Evolutionary conservation across 139 green algal genomes (phyloP).

Genomic region (Coelastrella sp.): DNA sequence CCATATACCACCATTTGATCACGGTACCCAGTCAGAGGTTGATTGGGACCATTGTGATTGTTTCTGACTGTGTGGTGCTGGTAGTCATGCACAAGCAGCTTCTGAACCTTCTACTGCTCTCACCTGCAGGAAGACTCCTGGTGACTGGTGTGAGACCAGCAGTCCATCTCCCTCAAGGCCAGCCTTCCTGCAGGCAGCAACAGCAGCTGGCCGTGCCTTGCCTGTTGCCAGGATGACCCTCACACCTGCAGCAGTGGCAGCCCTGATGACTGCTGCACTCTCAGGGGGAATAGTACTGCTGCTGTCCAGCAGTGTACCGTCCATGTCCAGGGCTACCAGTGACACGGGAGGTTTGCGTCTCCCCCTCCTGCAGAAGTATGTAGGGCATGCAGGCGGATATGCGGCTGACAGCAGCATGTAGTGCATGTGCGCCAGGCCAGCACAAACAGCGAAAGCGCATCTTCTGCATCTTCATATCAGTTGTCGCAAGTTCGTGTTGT

Average conservation of each 20-base stretch:
- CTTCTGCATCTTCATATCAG: neutral
- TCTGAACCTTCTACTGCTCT: neutral
- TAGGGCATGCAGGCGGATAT: neutral
- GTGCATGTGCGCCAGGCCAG: neutral
- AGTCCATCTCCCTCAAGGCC: conserved; percentile 74
- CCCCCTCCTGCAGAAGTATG: neutral
- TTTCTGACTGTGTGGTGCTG: neutral
- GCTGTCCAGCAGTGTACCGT: conserved; percentile 85
- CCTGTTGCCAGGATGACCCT: conserved; percentile 91
- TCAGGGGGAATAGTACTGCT: conserved; percentile 66
- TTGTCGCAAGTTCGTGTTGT: no score
- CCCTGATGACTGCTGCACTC: conserved; percentile 74
- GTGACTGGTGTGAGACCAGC: conserved; percentile 66
- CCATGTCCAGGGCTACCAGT: conserved; percentile 86
- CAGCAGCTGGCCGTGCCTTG: conserved; percentile 92
- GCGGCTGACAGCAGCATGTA: neutral
- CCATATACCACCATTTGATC: no score
- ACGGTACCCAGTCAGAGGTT: no score
- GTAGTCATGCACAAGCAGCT: neutral
- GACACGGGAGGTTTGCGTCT: conserved; percentile 6
- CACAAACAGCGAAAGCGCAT: neutral
- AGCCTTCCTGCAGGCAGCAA: conserved; percentile 66
- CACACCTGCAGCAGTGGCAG: conserved; percentile 73
- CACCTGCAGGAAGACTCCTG: conserved; percentile 93
- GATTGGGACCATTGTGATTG: no score